phyloP scores from a whole-genome alignment of 148 eudicot species.

The Cornus florida region DNA sequence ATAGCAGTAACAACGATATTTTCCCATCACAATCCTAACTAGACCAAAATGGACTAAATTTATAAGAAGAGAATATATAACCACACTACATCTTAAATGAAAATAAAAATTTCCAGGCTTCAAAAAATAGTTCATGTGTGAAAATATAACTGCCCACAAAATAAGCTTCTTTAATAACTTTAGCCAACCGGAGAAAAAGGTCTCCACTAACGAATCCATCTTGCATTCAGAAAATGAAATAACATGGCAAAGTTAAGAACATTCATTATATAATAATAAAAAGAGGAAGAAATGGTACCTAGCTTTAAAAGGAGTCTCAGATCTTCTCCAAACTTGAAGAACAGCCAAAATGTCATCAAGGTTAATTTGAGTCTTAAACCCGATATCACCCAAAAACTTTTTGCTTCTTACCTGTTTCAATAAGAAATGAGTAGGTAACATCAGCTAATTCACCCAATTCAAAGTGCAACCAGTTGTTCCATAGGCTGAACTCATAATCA shows the following conservation, averaged over 20 bases:
- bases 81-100: no score
- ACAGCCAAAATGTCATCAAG: conserved; percentile 59
- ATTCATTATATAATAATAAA: not conserved
- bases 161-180: not conserved
- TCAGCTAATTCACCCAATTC: not conserved
- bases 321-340: conserved; percentile 68
- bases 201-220: not conserved
- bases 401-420: conserved; percentile 58
- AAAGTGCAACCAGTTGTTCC: not conserved
- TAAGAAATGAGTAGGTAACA: conserved; percentile 13
- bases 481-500: not conserved
- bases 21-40: no score
- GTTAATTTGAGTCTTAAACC: conserved; percentile 71
- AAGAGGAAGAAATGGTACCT: conserved; percentile 43
- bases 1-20: no score
- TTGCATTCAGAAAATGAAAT: not conserved
- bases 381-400: conserved; percentile 62
- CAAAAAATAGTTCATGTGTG: not conserved
- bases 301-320: conserved; percentile 52
- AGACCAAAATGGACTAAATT: no score
- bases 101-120: no score
- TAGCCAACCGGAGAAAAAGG: not conserved
- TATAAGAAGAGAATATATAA: no score
- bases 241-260: not conserved
- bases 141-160: not conserved